phyloP scores from a whole-genome alignment of 108 stramenopile genomes.

The Bacterosira constricta region DNA sequence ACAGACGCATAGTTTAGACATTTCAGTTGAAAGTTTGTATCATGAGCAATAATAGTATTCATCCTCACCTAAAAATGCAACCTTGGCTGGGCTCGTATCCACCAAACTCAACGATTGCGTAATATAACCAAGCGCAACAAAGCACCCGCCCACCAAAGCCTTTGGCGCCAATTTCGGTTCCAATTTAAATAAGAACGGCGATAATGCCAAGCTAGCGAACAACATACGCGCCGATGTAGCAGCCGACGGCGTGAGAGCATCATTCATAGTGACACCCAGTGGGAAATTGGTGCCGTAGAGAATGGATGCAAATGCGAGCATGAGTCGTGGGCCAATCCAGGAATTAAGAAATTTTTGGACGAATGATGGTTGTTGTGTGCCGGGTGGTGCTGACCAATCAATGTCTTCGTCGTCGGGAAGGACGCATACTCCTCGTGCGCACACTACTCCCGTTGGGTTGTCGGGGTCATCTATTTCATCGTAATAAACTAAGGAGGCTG shows the following conservation, averaged over 20 bases:
- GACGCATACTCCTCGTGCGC: constrained; percentile 56
- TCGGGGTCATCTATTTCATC: constrained; percentile 32
- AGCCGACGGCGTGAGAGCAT: constrained; percentile 56
- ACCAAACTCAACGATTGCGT: constrained; percentile 66
- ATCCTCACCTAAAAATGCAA: constrained; percentile 66
- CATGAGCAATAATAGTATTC: too few relatives aligned
- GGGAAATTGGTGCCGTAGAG: constrained; percentile 80
- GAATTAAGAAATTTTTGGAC: constrained; percentile 17
- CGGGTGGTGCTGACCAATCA: too few relatives aligned
- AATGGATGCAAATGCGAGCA: constrained; percentile 51
- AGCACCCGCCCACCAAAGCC: constrained; percentile 58
- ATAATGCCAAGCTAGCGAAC: constrained; percentile 59
- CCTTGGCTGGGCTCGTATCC: constrained; percentile 56
- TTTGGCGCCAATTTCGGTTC: constrained; percentile 27
- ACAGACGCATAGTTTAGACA: too few relatives aligned
- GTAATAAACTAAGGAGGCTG: constrained; percentile 38
- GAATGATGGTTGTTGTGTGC: too few relatives aligned
- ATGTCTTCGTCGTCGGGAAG: constrained; percentile 47
- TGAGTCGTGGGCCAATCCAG: constrained; percentile 49
- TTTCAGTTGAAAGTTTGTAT: too few relatives aligned
- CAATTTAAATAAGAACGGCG: constrained; percentile 61
- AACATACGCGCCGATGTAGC: constrained; percentile 64
- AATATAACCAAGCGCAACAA: constrained; percentile 63
- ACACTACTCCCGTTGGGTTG: constrained; percentile 35
- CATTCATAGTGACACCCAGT: constrained; percentile 69